phyloP scores from a whole-genome alignment of 2,329 filamentous ascomycete genomes.

The Samsoniella hepiali region DNA sequence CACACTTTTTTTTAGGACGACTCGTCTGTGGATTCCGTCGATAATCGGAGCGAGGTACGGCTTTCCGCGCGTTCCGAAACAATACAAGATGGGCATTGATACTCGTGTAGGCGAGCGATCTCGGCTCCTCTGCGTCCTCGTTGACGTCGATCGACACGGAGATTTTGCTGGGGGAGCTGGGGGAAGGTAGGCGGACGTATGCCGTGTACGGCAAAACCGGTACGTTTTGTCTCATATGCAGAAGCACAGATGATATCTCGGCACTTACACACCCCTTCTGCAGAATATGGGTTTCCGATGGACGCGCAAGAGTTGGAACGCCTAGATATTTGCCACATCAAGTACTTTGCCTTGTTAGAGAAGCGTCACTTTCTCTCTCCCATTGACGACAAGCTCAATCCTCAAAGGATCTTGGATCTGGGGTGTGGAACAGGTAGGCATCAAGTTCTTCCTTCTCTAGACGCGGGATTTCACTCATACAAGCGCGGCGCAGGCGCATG shows the following conservation, averaged over 20 bases:
- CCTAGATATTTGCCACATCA: conserved; percentile 39
- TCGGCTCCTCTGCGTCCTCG: not conserved
- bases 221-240: conserved; percentile 1
- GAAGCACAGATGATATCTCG: no score
- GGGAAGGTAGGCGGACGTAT: conserved; percentile 32
- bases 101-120: not conserved
- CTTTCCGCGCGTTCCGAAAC: no score
- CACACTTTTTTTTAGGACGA: no score
- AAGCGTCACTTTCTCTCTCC: conserved; percentile 28
- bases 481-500: not conserved
- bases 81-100: not conserved
- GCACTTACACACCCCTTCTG: no score
- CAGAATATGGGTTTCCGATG: conserved; percentile 40
- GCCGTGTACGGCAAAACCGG: conserved; percentile 36
- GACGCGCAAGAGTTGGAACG: conserved; percentile 40
- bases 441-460: not conserved
- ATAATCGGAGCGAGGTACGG: no score
- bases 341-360: conserved; percentile 31
- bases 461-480: not conserved
- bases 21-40: no score
- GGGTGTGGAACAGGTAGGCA: conserved; percentile 29
- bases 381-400: conserved; percentile 19
- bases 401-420: conserved; percentile 31
- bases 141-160: not conserved
- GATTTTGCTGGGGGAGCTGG: conserved; percentile 25